Evolutionary conservation across 1,284 basidiomycete species (phyloP), one percentile per base, ranked within the genome.

Genomic region (Microbotryum saponariae): DNA sequence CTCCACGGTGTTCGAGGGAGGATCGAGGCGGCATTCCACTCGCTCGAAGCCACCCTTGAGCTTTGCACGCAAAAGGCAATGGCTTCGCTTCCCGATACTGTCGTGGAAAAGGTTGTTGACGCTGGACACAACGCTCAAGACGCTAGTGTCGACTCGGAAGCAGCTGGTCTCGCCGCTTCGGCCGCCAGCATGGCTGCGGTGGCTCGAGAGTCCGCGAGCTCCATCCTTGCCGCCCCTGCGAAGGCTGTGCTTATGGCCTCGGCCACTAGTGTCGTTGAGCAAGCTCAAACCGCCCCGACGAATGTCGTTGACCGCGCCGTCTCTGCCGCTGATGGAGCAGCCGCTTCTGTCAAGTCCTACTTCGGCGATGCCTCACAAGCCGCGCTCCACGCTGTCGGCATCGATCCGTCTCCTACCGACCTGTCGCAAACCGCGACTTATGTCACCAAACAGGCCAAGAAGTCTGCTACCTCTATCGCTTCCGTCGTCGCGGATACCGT

Each of bases 51-150:
- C 6, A 56, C 56, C 4, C 65, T 67, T 42, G 64, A 58, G 21
- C 33, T n/a, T 31, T 51, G 50, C 29, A 51, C 58, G 27, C 51
- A 53, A 18, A 21, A 50, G 16, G 46, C 47, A 3, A 53, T 29
- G 16, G 6, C 16, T 6, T 51, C 37, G 7, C 49, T 51, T 21
- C 16, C n/a, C 8, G 52, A 51, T 14, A 46, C 55, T 44, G 58
- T 69, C 52, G 54, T 69, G 49, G 25, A 37, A 50, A 62, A 62
- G 61, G 58, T 69, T 12, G 49, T 45, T 27, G 54, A 65, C 42
- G 67, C 66, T 31, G 69, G 67, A 2, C 60, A 65, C n/a, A 67
- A 68, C 56, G 71, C 61, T 7, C 61, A 58, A 31, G 66, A 60
- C 6, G 63, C 60, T 12, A 68, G 63, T n/a, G 54, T 50, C 14